Base-by-base conservation (phyloP, 805 yeast genomes). In the Kuraishia borneana region DNA sequence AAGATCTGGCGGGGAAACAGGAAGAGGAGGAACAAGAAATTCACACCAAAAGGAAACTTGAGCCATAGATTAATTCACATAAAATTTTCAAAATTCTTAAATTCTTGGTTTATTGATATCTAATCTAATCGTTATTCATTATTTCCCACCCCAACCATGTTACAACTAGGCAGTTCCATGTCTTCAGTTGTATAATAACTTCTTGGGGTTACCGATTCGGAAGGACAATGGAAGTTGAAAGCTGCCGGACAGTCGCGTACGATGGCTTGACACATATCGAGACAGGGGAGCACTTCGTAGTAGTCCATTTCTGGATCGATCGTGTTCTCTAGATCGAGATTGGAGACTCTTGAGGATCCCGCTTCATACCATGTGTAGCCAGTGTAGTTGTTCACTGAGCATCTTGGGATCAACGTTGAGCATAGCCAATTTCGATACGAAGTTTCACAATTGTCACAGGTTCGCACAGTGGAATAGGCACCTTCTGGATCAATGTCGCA, bases 341-440 rank as follows among this genome's bases (percentile, higher is more conserved):
- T 71, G 4, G 58, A 56, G 44, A 70, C 83, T 41, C 98, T 65
- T 8, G 83, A 76, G 4, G 61, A 52, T 12, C 65, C 65, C 4
- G 59, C 59, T 3, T 57, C 53, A 22, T 94, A 61, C 19, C 44
- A 37, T 16, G 54, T 51, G 50, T 68, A 76, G 5, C 70, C 70
- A 0, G 64, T 44, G 6, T 57, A 39, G 5, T 68, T 50, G 10
- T 51, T 42, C 10, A 80, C 75, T 2, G 83, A 65, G 46, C 98
- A 89, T 21, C 96, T 62, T 0, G 97, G 97, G 5, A 89, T 83
- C 0, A 85, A 64, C 3, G 85, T 84, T 0, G 94, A 67, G 56
- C 98, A 89, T 14, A 92, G 65, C 98, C 98, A 89, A 45, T 77
- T 66, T 45, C 73, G 75, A 53, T 89, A 89, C 2, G 88, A 66